Conservation (phyloP, 345 rosid genomes). For the Hypericum androsaemum region DNA sequence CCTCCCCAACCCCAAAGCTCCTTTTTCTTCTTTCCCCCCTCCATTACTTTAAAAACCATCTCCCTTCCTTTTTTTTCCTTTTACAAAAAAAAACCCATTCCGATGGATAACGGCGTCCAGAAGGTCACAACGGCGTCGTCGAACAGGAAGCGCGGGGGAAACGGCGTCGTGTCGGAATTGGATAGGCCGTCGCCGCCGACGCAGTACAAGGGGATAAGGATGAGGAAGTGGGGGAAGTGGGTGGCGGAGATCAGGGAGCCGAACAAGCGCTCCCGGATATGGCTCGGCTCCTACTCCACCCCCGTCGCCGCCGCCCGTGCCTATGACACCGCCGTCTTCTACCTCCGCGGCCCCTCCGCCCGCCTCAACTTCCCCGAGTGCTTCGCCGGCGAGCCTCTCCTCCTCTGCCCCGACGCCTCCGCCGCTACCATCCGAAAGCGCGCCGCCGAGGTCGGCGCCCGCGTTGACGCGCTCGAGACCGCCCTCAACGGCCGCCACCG, state of each 20-base stretch:
- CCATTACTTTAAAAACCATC: too few relatives aligned
- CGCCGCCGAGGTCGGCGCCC: conserved; percentile 88
- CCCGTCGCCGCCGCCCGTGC: conserved; percentile 95
- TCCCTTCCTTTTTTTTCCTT: too few relatives aligned
- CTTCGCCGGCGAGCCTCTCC: conserved; percentile 39
- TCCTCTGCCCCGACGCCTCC: conserved; percentile 51
- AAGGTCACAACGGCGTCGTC: conserved; percentile 17
- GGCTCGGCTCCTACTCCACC: conserved; percentile 94
- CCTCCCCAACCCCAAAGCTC: neutral
- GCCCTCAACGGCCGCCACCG: conserved; percentile 31
- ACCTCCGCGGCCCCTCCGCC: conserved; percentile 87
- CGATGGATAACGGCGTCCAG: neutral
- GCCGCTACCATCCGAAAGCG: conserved; percentile 78
- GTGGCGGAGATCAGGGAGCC: conserved; percentile 99
- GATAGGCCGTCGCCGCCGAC: conserved; percentile 15
- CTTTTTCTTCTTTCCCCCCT: too few relatives aligned
- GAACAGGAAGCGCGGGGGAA: conserved; percentile 18
- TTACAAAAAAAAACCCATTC: too few relatives aligned
- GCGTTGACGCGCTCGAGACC: conserved; percentile 75
- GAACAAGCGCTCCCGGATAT: conserved; percentile 81
- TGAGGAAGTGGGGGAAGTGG: conserved; percentile 99
- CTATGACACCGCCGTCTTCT: conserved; percentile 91
- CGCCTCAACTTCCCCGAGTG: conserved; percentile 88
- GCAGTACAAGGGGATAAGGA: conserved; percentile 89
- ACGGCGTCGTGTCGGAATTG: conserved; percentile 16